phyloP scores from a whole-genome alignment of 495 filamentous ascomycete genomes.

The Penicillium goetzii region DNA sequence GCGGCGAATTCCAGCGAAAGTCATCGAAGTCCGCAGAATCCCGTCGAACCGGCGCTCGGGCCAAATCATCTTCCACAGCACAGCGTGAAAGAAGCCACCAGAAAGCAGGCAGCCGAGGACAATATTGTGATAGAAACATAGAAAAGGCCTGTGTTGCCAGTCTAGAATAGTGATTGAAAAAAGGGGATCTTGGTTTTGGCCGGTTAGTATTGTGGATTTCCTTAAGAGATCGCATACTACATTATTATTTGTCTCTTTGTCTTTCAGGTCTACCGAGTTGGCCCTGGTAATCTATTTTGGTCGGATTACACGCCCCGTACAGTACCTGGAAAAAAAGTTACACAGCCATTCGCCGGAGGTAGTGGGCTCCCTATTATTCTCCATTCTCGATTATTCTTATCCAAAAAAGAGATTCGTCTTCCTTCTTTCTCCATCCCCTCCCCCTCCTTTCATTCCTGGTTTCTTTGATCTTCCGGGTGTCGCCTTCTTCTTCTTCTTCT shows the following conservation, averaged over 20 bases:
- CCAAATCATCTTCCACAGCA: slow-evolving; percentile 26
- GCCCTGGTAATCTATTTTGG: slow-evolving; percentile 31
- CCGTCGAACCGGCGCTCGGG: slow-evolving; percentile 38
- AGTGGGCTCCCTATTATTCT: slow-evolving; percentile 14
- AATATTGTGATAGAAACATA: slow-evolving; percentile 16
- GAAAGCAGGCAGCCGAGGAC: slow-evolving; percentile 16
- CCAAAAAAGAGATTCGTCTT: slow-evolving; percentile 24
- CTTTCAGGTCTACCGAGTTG: too few relatives aligned
- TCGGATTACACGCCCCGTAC: slow-evolving; percentile 18
- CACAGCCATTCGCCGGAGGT: slow-evolving; percentile 30
- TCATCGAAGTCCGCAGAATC: slow-evolving; percentile 44
- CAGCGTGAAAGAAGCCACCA: slow-evolving; percentile 29
- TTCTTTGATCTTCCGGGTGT: background rate
- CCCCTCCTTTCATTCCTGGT: slow-evolving; percentile 20
- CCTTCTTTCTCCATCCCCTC: slow-evolving; percentile 17
- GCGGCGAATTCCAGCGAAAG: slow-evolving; percentile 25
- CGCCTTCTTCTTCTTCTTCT: slow-evolving; percentile 21
- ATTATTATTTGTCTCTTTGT: background rate
- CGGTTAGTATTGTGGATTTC: background rate
- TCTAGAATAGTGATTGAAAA: background rate
- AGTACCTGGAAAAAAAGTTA: slow-evolving; percentile 39
- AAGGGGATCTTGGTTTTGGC: background rate
- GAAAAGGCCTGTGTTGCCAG: background rate
- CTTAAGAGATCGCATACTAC: background rate
- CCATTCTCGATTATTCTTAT: slow-evolving; percentile 25